Evolutionary conservation across 148 eudicot species (phyloP).

Genomic region (Chenopodium album): DNA sequence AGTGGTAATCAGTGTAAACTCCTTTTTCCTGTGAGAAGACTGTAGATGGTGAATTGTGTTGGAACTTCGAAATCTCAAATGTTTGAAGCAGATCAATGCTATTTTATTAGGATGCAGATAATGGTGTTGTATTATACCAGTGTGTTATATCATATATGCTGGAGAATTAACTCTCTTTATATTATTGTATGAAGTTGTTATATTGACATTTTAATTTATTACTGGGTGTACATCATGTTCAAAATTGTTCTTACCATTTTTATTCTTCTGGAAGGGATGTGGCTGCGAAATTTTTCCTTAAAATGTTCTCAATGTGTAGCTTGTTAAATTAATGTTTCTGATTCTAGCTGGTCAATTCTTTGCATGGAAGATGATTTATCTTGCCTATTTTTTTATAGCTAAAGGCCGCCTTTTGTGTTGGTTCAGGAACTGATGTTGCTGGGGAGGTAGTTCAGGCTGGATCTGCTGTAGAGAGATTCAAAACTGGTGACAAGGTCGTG

Average conservation of each 20-base stretch:
- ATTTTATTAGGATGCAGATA: too few relatives aligned
- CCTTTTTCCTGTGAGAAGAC: too few relatives aligned
- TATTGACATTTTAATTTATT: too few relatives aligned
- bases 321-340: background rate
- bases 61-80: background rate
- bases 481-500: slow-evolving; percentile 75
- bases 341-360: background rate
- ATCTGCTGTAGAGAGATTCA: slow-evolving; percentile 52
- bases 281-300: background rate
- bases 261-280: background rate
- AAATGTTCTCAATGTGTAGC: background rate
- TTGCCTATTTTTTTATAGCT: background rate
- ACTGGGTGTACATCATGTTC: too few relatives aligned
- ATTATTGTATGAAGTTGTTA: too few relatives aligned
- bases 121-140: background rate
- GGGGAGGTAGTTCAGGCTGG: slow-evolving; percentile 81
- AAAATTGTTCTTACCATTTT: too few relatives aligned
- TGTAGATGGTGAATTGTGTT: background rate
- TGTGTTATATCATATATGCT: background rate
- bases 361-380: background rate
- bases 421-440: slow-evolving; percentile 68
- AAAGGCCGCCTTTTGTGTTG: slow-evolving; percentile 19
- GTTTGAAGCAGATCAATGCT: background rate
- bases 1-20: too few relatives aligned
- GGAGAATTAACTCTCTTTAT: too few relatives aligned